Conservation (phyloP, 1,284 basidiomycete genomes). For the Microbotryum intermedium region DNA sequence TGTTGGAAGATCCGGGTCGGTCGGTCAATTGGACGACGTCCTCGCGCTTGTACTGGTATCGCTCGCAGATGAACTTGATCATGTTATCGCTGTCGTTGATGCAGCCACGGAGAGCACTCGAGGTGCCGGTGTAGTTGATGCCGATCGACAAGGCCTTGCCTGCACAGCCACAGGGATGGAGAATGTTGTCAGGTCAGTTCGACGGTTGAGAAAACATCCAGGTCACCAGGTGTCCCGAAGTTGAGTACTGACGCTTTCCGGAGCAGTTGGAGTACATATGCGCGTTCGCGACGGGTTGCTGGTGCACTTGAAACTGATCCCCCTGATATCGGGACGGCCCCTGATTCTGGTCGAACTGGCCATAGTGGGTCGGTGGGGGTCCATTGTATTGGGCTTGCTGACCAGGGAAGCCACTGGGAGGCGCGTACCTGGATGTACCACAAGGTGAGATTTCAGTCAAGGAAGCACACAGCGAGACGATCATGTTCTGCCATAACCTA, state of each 20-base stretch:
- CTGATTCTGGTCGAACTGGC: conserved; percentile 10
- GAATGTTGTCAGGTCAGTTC: neutral
- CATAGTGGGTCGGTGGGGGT: conserved; percentile 28
- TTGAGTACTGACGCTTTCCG: conserved; percentile 31
- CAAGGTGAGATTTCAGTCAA: neutral
- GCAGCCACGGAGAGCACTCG: conserved; percentile 61
- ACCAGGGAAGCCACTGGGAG: conserved; percentile 9
- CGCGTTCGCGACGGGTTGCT: conserved; percentile 4
- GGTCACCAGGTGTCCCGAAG: conserved; percentile 25
- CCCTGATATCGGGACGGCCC: conserved; percentile 31
- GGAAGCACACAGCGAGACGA: neutral
- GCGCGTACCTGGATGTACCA: conserved; percentile 9
- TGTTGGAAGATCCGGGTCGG: conserved; percentile 52
- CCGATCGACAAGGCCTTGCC: conserved; percentile 48
- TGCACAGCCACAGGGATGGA: neutral
- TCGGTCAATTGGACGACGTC: conserved; percentile 87
- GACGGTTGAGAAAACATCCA: neutral
- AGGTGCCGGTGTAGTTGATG: conserved; percentile 68
- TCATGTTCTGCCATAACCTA: conserved; percentile 3
- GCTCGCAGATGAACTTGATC: conserved; percentile 53
- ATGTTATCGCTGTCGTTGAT: conserved; percentile 77
- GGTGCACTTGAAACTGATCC: conserved; percentile 26
- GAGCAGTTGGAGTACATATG: conserved; percentile 33
- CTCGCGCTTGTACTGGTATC: conserved; percentile 60
- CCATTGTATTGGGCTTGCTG: conserved; percentile 17